Evolutionary conservation across 495 filamentous ascomycete species (phyloP), one percentile per base, ranked within the genome.

Genomic region (Daldinia caldariorum): DNA sequence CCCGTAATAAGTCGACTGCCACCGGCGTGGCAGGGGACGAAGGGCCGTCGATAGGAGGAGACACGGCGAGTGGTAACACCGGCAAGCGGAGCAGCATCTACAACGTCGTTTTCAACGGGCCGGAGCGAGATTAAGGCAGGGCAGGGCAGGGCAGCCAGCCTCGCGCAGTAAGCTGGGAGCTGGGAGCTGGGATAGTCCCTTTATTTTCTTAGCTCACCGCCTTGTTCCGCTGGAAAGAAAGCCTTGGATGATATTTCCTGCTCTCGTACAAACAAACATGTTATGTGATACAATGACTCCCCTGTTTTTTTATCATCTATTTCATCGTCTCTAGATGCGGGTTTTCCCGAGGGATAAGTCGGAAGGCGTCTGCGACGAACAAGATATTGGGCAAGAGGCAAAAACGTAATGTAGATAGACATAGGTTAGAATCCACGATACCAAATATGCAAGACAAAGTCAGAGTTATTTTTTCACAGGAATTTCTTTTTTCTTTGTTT

Each of bases 51-150:
- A 43, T 4, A 8, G 26, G 1, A 26, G 55, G 31, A 1, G 37
- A 29, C 20, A 61, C 26, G 22, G 43, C 16, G 43, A 12, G 16
- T 1, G 20, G 9, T 47, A 47, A 47, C 22, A 22, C 29, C 12
- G 49, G 49, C 0, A 75, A 77, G 61, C 64, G 72, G 6, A 72
- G 74, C 58, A 70, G 69, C 57, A 72, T 78, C n/a, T 77, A 74
- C 20, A 69, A 78, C 32, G 66, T 78, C 9, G 66, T 71, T 0
- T 78, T 72, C 41, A 55, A 63, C 12, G 31, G 37, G 22, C 58
- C 73, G 6, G 63, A 58, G 29, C 61, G 29, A 66, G 43, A 22
- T 1, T 8, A 22, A 47, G 9, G 3, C n/a, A n/a, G n/a, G n/a
- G n/a, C n/a, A n/a, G n/a, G n/a, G n/a, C n/a, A n/a, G n/a, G n/a